Evolutionary conservation across 1,284 basidiomycete species (phyloP).

Genomic region (Tetrapyrgos nigripes): DNA sequence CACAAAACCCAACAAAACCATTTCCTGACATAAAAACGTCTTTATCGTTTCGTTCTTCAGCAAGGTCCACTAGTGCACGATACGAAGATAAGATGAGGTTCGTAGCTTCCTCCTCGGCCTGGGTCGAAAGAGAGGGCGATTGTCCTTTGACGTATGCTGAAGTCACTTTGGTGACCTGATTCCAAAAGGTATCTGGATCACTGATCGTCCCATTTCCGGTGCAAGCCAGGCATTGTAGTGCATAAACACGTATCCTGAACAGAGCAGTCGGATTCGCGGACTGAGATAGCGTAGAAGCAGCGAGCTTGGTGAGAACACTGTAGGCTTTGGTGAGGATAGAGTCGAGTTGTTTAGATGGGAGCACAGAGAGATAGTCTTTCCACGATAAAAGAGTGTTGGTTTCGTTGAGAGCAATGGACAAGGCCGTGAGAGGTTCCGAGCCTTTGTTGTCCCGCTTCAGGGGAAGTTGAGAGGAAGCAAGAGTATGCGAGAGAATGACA

Average conservation of each 20-base stretch:
- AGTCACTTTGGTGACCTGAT: slow-evolving; percentile 64
- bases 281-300: slow-evolving; percentile 32
- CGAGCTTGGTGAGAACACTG: slow-evolving; percentile 54
- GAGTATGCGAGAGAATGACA: slow-evolving; percentile 41
- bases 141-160: slow-evolving; percentile 47
- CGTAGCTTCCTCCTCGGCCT: slow-evolving; percentile 40
- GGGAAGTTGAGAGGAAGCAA: slow-evolving; percentile 22
- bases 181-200: slow-evolving; percentile 61
- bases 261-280: slow-evolving; percentile 30
- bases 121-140: slow-evolving; percentile 20
- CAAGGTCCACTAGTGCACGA: slow-evolving; percentile 42
- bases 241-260: slow-evolving; percentile 57
- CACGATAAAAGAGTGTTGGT: slow-evolving; percentile 56
- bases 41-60: slow-evolving; percentile 43
- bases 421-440: slow-evolving; percentile 24
- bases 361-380: slow-evolving; percentile 45
- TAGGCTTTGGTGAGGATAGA: slow-evolving; percentile 65
- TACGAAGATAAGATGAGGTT: slow-evolving; percentile 48
- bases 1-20: slow-evolving; percentile 66
- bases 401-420: slow-evolving; percentile 41
- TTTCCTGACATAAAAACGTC: slow-evolving; percentile 50
- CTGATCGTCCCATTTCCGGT: slow-evolving; percentile 51
- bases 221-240: slow-evolving; percentile 50
- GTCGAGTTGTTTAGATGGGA: slow-evolving; percentile 62
- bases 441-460: slow-evolving; percentile 22